Base-by-base conservation (phyloP, 2,329 filamentous ascomycete species). In the Eutypa lata region DNA sequence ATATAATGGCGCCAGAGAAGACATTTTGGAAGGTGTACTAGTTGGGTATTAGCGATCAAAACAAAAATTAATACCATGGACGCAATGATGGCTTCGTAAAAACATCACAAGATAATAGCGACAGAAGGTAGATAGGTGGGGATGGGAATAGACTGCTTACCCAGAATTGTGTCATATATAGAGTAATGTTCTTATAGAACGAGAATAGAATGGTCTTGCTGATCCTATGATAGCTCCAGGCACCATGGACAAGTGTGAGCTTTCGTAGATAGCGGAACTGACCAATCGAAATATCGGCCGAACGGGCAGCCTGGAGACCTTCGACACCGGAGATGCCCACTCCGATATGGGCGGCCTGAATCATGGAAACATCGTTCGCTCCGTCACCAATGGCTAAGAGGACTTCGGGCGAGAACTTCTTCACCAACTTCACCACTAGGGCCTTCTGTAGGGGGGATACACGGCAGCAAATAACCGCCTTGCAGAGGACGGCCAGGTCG, bases 141-240 rank as follows among this genome's bases (percentile, higher is more conserved):
- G 50, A 6, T 3, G 8, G 22, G 28, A 16, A 22, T 38, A 33
- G 16, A 10, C 21, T 37, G 77, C 87, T 76, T 78, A 91, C 89
- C 91, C 95, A 99, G 70, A 99, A 99, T 69, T 99, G 95, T 55
- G 95, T 99, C 89, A 99, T 92, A 75, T 97, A 99, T 56, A 99
- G 79, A 19, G 92, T 88, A 61, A 97, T 97, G 74, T 99, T 99
- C 80, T 99, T 99, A 80, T 99, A 99, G 72, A 97, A 99, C 7
- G 94, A 97, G 74, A 96, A 99, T 57, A 99, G 73, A 64, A 99
- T 97, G 54, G 96, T 91, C 75, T 96, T 96, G 80, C 89, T 93
- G 68, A 99, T 88, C 54, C 94, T 89, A 70, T 97, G 93, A 69
- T 99, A 99, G 68, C 91, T 96, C 94, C 94, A 99, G 6, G 92